Evolutionary conservation across 108 stramenopile species (phyloP), one percentile per base, ranked within the genome.

Genomic region (Skeletonema marinoi): DNA sequence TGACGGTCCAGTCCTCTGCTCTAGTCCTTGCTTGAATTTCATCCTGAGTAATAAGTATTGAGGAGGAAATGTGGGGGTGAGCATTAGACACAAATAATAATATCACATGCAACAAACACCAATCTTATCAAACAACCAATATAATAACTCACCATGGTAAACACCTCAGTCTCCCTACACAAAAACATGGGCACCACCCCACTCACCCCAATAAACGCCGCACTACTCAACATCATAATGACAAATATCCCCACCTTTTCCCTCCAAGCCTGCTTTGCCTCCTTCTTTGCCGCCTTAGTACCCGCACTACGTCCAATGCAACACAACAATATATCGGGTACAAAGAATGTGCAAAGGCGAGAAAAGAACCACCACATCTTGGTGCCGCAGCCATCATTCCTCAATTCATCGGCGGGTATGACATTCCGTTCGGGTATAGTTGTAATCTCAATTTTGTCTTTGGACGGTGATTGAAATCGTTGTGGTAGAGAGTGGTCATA

Each of bases 181-280:
- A 88, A 50, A 17, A 83, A 71, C 56, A 86, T 39, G 12, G 84
- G 85, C 39, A 88, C 61, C 25, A 84, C 75, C 29, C 85, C 85
- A 58, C 83, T 77, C 2, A 88, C 48, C 38, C 82, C 81, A 50
- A 88, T 75, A 65, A 85, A 86, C 50, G 46, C 39, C 19, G 65
- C 68, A 51, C 60, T 65, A 66, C 66, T 75, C 10, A 71, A 36
- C 32, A 86, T 30, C 70, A 86, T 74, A 25, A 82, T 58, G n/a
- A 62, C 38, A 69, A 84, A 84, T 6, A 88, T 85, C n/a, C 75
- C 76, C 1, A 85, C 73, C 58, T 85, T 81, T 60, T 85, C 80
- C 14, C 84, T 60, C 80, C 84, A 81, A 13, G 84, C 80, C 72
- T 85, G 80, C 59, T 73, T 81, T 0, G 80, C 79, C 61, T 74